A percentile compares a stretch with the other conserved stretches of the same genome.
phyloP scores from a whole-genome alignment of 1,284 basidiomycete genomes.

The Amylostereum areolatum region DNA sequence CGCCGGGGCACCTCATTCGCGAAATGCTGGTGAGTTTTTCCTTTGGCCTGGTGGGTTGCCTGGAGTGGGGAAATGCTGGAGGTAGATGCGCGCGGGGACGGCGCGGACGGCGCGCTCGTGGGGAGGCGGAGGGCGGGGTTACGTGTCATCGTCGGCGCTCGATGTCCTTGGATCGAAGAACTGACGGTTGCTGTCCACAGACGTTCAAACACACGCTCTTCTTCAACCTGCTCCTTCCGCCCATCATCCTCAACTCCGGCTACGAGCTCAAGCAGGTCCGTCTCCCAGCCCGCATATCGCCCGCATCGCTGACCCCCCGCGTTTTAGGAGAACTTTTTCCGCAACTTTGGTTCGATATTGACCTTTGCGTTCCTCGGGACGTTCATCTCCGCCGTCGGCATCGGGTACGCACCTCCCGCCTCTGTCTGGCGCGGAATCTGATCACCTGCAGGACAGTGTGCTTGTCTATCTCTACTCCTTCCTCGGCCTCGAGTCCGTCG shows the following conservation, averaged over 20 bases:
- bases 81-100: neutral
- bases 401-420: conserved; percentile 62
- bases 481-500: conserved; percentile 82
- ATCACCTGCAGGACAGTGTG: conserved; percentile 60
- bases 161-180: neutral
- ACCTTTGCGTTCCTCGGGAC: conserved; percentile 96
- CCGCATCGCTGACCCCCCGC: neutral
- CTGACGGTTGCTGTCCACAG: conserved; percentile 31
- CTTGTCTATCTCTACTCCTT: conserved; percentile 94
- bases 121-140: neutral
- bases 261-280: conserved; percentile 93
- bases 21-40: conserved; percentile 86
- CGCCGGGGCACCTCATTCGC: conserved; percentile 90
- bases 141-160: neutral
- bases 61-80: neutral
- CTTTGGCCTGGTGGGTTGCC: too few relatives aligned
- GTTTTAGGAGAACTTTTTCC: conserved; percentile 89
- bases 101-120: neutral
- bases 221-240: conserved; percentile 95
- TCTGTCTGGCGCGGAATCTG: conserved; percentile 18
- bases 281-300: conserved; percentile 2
- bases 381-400: conserved; percentile 93
- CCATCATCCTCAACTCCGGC: conserved; percentile 97
- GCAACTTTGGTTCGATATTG: conserved; percentile 95
- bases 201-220: conserved; percentile 97